Evolutionary conservation across 805 yeast genomes (phyloP), one percentile per base, ranked within the genome.

Genomic region (Monosporozyma aerobia): DNA sequence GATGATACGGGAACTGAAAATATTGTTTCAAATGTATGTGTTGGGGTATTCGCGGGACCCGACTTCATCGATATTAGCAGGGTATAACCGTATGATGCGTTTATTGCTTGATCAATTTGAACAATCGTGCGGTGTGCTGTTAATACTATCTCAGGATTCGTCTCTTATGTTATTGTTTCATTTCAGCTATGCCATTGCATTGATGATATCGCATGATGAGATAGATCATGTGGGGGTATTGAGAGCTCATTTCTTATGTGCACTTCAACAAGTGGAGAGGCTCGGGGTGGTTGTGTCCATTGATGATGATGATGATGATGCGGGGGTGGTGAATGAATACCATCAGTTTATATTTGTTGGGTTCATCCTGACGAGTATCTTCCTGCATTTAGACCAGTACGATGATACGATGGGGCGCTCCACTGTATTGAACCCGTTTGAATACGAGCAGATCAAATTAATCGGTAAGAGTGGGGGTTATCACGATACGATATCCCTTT

Each of bases 381-480:
- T 23, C 11, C 50, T 63, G 2, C 44, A 60, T 22, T 49, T 56
- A 16, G 52, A 48, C 23, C 43, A 47, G 5, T 37, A 51, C 32
- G 54, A 54, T 9, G 54, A 50, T 25, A 50, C n/a, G 14, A 5
- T 32, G 35, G 39, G 14, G 4, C 39, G 14, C 8, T 3, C 11
- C 25, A 41, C 23, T n/a, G 11, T 41, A 9, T 57, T 67, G 25
- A 58, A 60, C 48, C 70, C 70, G 2, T 67, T 67, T 49, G 68
- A 62, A 49, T 58, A 56, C 37, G 69, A 67, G 43, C 67, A 64
- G 53, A 39, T 65, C 8, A 63, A 59, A 43, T 54, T 63, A 27
- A 5, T 44, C 25, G 53, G 56, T n/a, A 48, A 57, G 1, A 23
- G 11, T 41, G 14, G 5, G 10, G 5, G 10, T 13, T 41, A 41